A percentile compares a stretch with the other conserved stretches of the same genome.
phyloP scores from a whole-genome alignment of 441 rosid genomes.

The Eruca vesicaria region DNA sequence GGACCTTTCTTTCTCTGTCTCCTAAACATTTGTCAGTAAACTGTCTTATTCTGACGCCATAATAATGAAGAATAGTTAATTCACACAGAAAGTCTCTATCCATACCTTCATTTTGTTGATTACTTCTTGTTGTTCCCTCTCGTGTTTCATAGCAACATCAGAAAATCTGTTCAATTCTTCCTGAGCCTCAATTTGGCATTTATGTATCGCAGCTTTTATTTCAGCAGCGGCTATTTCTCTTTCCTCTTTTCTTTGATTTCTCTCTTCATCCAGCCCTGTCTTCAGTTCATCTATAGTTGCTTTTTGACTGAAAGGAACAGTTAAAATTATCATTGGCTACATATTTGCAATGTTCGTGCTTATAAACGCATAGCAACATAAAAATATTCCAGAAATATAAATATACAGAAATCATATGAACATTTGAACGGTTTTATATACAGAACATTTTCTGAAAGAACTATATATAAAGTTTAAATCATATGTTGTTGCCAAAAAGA shows the following conservation, averaged over 20 bases:
- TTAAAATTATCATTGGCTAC: neutral
- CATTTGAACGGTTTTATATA: neutral
- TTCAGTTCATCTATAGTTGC: slow-evolving; percentile 70
- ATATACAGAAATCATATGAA: neutral
- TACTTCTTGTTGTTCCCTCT: slow-evolving; percentile 74
- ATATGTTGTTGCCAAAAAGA: neutral
- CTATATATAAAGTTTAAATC: neutral
- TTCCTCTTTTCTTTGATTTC: slow-evolving; percentile 82
- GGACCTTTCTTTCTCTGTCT: slow-evolving; percentile 74
- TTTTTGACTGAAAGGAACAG: slow-evolving; percentile 66
- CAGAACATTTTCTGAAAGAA: neutral
- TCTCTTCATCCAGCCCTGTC: slow-evolving; percentile 74
- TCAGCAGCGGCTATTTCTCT: slow-evolving; percentile 72
- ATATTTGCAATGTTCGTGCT: neutral
- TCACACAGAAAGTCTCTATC: slow-evolving; percentile 23
- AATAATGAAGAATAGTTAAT: slow-evolving; percentile 10
- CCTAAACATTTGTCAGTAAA: slow-evolving; percentile 50
- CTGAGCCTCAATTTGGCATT: slow-evolving; percentile 75
- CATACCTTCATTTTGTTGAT: slow-evolving; percentile 84
- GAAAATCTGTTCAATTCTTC: slow-evolving; percentile 67
- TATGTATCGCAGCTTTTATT: slow-evolving; percentile 73
- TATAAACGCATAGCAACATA: neutral
- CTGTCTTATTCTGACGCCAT: slow-evolving; percentile 22
- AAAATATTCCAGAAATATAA: neutral
- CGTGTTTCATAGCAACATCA: slow-evolving; percentile 59